Base-by-base conservation (phyloP, 352 stramenopile genomes). In the Phytophthora constricta region DNA sequence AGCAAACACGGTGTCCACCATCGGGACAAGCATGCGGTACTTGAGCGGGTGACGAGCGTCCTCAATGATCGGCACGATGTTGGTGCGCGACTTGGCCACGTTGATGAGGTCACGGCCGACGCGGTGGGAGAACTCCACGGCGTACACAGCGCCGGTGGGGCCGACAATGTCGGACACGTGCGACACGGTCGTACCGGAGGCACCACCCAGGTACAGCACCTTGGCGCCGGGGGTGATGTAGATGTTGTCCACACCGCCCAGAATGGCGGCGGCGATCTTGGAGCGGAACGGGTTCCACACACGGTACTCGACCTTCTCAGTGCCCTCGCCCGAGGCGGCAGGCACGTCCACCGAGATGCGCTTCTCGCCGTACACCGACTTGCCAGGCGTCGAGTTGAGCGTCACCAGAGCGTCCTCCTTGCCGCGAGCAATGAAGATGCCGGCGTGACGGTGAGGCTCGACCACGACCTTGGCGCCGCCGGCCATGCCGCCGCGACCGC, bases 271-370 rank as follows among this genome's bases (percentile, higher is more conserved):
- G 28, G 97, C 97, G 41, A 99, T 89, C 92, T 99, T 99, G 52
- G 97, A 99, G 67, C 98, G 92, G 92, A 99, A 99, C 61, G 98
- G 98, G 87, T 99, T 99, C 98, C 98, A 99, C 61, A 99, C 97
- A 65, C 98, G 95, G 86, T 99, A 99, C 84, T 99, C 98, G 31
- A 99, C 92, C 90, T 99, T 99, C 67, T 96, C 92, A 0, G 91
- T 91, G 56, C 90, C 89, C 66, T 97, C 91, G 39, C 92, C 86
- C 49, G 86, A 90, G 39, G 94, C 90, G 13, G 90, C 79, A 7
- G 96, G 89, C 34, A 97, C 96, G 57, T 99, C 98, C 2, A 99
- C 97, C 48, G 91, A 98, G 68, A 99, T 99, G 72, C 96, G 88
- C 87, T 99, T 99, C 82, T 99, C 98, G 62, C 97, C 98, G 84